Conservation (phyloP, 1,284 basidiomycete genomes). For the Earliella scabrosa region DNA sequence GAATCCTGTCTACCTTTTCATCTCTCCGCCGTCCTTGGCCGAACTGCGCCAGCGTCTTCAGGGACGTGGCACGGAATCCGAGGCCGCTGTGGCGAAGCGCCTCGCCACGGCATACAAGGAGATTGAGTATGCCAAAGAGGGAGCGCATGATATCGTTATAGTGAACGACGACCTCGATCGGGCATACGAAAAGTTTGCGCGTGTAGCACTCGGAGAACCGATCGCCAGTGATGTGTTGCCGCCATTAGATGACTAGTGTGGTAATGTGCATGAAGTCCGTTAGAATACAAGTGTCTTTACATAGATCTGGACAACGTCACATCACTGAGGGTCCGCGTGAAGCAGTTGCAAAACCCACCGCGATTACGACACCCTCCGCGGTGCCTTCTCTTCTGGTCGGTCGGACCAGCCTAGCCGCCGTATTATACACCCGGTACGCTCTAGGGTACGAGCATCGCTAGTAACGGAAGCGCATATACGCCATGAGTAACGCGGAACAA, state of each 20-base stretch:
- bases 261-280: conserved; percentile 1
- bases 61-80: conserved; percentile 86
- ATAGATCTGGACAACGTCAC: conserved; percentile 13
- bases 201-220: conserved; percentile 70
- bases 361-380: conserved; percentile 13
- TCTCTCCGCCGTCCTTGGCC: conserved; percentile 84
- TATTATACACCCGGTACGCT: neutral
- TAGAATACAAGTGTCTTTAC: conserved; percentile 21
- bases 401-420: conserved; percentile 10
- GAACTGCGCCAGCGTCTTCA: conserved; percentile 73
- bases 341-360: conserved; percentile 6
- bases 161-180: conserved; percentile 92
- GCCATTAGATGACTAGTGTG: conserved; percentile 52
- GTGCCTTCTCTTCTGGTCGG: conserved; percentile 1
- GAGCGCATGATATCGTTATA: conserved; percentile 83
- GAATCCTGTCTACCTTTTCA: conserved; percentile 90
- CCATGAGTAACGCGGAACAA: conserved; percentile 86
- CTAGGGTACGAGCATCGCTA: conserved; percentile 19
- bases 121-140: conserved; percentile 84
- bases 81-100: conserved; percentile 75
- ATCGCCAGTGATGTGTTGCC: conserved; percentile 61
- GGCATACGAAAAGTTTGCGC: conserved; percentile 77
- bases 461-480: conserved; percentile 75
- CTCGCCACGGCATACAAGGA: conserved; percentile 84
- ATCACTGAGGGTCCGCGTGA: neutral